Conservation (phyloP, 1,139 yeast species). For the Yarrowia galli region DNA sequence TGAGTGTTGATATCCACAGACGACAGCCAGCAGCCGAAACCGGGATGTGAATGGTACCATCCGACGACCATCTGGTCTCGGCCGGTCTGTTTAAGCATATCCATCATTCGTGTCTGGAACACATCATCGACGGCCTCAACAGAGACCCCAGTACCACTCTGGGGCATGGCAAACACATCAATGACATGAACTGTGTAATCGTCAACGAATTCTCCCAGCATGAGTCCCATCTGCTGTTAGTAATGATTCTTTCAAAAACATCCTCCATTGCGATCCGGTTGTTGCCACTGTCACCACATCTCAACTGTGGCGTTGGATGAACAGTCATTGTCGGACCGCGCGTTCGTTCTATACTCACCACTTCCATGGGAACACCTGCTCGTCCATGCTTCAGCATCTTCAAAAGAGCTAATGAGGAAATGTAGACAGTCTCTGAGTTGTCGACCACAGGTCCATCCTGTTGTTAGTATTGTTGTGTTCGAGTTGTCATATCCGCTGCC, state of each 20-base stretch:
- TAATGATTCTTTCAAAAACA: neutral
- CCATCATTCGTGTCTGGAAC: slow-evolving; percentile 99
- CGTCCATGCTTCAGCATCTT: slow-evolving; percentile 98
- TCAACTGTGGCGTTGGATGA: neutral
- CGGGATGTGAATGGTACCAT: slow-evolving; percentile 99
- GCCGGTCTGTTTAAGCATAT: slow-evolving; percentile 97
- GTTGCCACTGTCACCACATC: slow-evolving; percentile 10
- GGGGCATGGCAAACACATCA: slow-evolving; percentile 99
- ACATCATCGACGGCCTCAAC: slow-evolving; percentile 99
- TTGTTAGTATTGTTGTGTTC: slow-evolving; percentile 39
- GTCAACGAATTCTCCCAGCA: slow-evolving; percentile 98
- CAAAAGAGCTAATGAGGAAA: slow-evolving; percentile 90
- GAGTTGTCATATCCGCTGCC: neutral
- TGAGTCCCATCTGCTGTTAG: slow-evolving; percentile 75
- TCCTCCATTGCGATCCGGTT: neutral
- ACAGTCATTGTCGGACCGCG: neutral
- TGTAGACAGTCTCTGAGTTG: slow-evolving; percentile 94
- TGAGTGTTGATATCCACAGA: slow-evolving; percentile 98
- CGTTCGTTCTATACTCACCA: slow-evolving; percentile 48
- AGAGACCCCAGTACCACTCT: slow-evolving; percentile 92
- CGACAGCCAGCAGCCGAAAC: slow-evolving; percentile 99
- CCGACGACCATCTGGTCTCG: slow-evolving; percentile 99
- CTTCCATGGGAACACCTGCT: slow-evolving; percentile 99
- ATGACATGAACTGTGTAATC: slow-evolving; percentile 97
- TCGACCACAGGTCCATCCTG: slow-evolving; percentile 86